phyloP scores from a whole-genome alignment of 2,329 filamentous ascomycete genomes.

The Colletotrichum sp. region DNA sequence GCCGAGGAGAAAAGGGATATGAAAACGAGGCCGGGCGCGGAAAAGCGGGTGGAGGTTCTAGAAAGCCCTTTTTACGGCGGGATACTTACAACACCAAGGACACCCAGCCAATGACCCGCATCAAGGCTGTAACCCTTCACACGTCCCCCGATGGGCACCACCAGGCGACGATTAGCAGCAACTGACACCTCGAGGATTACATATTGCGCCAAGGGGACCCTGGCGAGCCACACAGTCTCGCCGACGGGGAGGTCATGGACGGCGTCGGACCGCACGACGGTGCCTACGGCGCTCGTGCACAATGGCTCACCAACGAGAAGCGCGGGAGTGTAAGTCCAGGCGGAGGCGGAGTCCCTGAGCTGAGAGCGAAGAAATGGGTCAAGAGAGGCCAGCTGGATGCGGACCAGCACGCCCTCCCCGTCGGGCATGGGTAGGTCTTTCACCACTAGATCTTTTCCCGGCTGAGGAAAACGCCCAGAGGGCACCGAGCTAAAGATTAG shows the following conservation, averaged over 20 bases:
- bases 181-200: neutral
- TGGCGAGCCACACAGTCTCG: neutral
- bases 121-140: neutral
- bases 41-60: neutral
- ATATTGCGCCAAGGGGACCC: neutral
- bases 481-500: neutral
- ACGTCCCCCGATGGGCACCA: neutral
- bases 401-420: neutral
- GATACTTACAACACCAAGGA: neutral
- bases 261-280: neutral
- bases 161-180: neutral
- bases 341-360: slow-evolving; percentile 58
- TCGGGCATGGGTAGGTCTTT: neutral
- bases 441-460: neutral
- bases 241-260: neutral
- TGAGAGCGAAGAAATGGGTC: slow-evolving; percentile 77
- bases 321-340: neutral
- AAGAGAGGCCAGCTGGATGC: slow-evolving; percentile 54
- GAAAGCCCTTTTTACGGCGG: neutral
- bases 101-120: neutral
- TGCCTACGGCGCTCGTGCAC: neutral
- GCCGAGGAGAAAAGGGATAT: neutral
- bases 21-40: neutral
- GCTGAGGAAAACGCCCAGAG: neutral
- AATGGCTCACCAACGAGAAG: neutral